These are phyloP conservation scores for Raphanus raphanistrum DNA, from an alignment of 345 rosid genomes.

Conservation along the genomic window DNA sequence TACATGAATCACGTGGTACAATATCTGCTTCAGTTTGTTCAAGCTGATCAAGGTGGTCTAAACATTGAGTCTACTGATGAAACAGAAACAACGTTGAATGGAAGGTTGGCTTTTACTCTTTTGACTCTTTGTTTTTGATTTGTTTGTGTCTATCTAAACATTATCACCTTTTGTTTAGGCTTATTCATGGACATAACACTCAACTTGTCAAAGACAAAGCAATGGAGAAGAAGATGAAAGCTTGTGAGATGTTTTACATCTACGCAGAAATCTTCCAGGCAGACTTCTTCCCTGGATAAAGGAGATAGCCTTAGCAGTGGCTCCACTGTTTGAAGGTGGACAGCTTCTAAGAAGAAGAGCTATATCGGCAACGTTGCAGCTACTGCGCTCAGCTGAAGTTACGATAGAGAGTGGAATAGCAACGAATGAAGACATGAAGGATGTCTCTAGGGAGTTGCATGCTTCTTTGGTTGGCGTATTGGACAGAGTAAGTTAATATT, in stretches of 20 bases:
- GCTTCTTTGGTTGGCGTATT: background rate
- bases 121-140: no score
- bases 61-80: background rate
- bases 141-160: no score
- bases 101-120: background rate
- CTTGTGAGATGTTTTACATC: no score
- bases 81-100: background rate
- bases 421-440: background rate
- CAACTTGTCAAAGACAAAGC: no score
- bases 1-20: background rate
- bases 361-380: background rate
- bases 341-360: no score
- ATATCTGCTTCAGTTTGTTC: background rate
- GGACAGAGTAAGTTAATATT: background rate
- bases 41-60: background rate
- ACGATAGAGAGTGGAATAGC: background rate
- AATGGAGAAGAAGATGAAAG: no score
- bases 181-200: no score
- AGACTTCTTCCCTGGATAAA: no score
- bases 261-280: no score
- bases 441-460: background rate
- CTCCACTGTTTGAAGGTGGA: no score
- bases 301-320: no score
- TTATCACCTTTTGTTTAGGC: no score
- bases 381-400: background rate